Conservation (phyloP, 805 yeast species). For the Candida succiphila region DNA sequence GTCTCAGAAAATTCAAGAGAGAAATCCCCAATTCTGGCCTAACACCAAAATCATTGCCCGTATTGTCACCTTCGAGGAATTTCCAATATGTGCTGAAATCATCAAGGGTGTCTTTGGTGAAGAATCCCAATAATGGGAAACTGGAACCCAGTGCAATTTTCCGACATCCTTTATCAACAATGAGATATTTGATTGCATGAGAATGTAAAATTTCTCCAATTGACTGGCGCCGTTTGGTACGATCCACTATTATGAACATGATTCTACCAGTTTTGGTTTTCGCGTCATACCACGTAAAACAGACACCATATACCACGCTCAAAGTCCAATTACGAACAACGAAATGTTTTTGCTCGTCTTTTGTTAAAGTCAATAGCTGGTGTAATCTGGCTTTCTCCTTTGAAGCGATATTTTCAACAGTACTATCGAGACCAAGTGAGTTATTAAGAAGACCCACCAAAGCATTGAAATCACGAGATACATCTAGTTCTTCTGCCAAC, state of each 20-base stretch:
- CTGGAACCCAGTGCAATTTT: constrained; percentile 31
- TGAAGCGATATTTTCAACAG: background rate
- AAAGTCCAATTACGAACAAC: constrained; percentile 47
- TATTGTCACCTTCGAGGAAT: constrained; percentile 6
- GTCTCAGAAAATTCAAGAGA: constrained; percentile 23
- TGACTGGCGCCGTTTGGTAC: constrained; percentile 41
- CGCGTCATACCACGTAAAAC: constrained; percentile 41
- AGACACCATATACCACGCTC: constrained; percentile 43
- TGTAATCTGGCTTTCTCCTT: constrained; percentile 6
- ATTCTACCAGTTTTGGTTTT: constrained; percentile 30
- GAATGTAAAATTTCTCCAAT: constrained; percentile 45
- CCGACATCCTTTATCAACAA: constrained; percentile 30
- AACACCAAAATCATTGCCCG: background rate
- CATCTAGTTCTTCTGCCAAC: constrained; percentile 48
- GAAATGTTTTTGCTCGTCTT: constrained; percentile 33
- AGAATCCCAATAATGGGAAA: constrained; percentile 29
- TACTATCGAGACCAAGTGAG: constrained; percentile 17
- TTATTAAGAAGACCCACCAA: constrained; percentile 33
- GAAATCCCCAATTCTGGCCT: constrained; percentile 11
- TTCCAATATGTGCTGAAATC: constrained; percentile 8
- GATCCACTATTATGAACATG: constrained; percentile 39
- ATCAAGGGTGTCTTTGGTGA: constrained; percentile 3
- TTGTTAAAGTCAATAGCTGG: constrained; percentile 10
- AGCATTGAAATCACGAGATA: constrained; percentile 40
- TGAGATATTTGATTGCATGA: constrained; percentile 39